Evolutionary conservation across 1,139 yeast species (phyloP).

Genomic region (Blastobotrys capitulatus): DNA sequence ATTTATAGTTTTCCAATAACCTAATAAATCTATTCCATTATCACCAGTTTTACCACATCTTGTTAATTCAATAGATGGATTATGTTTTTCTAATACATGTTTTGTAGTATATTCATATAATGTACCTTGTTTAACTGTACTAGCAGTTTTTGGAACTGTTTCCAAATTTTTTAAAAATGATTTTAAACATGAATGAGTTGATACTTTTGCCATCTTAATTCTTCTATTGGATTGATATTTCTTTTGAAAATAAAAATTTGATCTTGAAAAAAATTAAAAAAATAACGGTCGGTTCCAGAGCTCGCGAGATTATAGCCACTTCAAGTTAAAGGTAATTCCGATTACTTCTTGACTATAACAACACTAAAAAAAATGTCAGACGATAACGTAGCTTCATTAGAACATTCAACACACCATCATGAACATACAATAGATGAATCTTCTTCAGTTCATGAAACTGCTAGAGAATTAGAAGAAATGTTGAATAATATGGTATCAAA

Average conservation of each 20-base stretch:
- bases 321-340: too few species aligned
- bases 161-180: slow-evolving; percentile 34
- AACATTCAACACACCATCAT: slow-evolving; percentile 5
- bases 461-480: slow-evolving; percentile 18
- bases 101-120: slow-evolving; percentile 55
- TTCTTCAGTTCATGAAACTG: slow-evolving; percentile 17
- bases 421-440: slow-evolving; percentile 6
- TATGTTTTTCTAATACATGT: slow-evolving; percentile 42
- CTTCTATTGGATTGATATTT: not conserved
- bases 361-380: not conserved
- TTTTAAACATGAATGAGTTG: slow-evolving; percentile 24
- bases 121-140: slow-evolving; percentile 63
- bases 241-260: too few species aligned
- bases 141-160: slow-evolving; percentile 30
- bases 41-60: slow-evolving; percentile 66
- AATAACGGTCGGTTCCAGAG: too few species aligned
- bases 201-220: not conserved
- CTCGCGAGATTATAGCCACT: too few species aligned
- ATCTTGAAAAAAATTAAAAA: too few species aligned
- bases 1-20: slow-evolving; percentile 20
- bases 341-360: too few species aligned
- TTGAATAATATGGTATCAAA: slow-evolving; percentile 13
- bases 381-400: slow-evolving; percentile 5
- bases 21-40: slow-evolving; percentile 59
- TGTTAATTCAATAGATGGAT: slow-evolving; percentile 33